Evolutionary conservation across 441 rosid species (phyloP), one percentile per base, ranked within the genome.

Genomic region (Euphorbia schlechtendalii): DNA sequence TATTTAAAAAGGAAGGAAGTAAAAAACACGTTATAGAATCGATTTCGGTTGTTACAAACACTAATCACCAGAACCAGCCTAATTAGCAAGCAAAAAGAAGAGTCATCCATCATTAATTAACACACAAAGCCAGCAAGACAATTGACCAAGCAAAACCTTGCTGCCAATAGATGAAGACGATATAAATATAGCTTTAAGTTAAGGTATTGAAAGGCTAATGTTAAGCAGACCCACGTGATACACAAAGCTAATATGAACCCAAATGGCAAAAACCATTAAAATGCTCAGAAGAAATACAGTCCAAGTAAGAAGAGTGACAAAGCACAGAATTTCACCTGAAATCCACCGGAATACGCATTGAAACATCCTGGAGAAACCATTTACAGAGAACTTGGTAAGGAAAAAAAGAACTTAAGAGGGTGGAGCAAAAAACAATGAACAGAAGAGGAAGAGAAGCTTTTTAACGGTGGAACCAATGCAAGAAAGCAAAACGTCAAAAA

Each of bases 281-380:
- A 11, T 38, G 11, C 41, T 8, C 41, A 38, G 4, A 4, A 38
- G 11, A 38, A 38, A 8, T 4, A 38, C 1, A 45, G 24, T 27
- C 30, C 18, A 10, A 43, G 55, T 25, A 56, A 27, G 56, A 64
- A 40, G 51, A 46, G 28, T 64, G 38, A 55, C 45, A 10, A 21
- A 43, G 13, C 54, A 14, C 21, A 27, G 34, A 43, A 65, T 40
- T 15, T 55, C 53, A 69, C 73, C 73, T 46, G 41, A 63, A 22
- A 30, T 63, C 52, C 51, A 27, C 24, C 18, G 59, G 52, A 69
- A 41, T 11, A 69, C 4, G 24, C 13, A 12, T 17, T 13, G 28
- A 56, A 20, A 32, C 49, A 48, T 12, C 25, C 51, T 56, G 48
- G 52, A 63, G 51, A 52, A 46, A 45, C 63, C 73, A 62, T 34